A percentile compares a stretch with the other conserved stretches of the same genome.
Evolutionary conservation across 495 filamentous ascomycete species (phyloP).

Genomic region (Parmelia sp.): DNA sequence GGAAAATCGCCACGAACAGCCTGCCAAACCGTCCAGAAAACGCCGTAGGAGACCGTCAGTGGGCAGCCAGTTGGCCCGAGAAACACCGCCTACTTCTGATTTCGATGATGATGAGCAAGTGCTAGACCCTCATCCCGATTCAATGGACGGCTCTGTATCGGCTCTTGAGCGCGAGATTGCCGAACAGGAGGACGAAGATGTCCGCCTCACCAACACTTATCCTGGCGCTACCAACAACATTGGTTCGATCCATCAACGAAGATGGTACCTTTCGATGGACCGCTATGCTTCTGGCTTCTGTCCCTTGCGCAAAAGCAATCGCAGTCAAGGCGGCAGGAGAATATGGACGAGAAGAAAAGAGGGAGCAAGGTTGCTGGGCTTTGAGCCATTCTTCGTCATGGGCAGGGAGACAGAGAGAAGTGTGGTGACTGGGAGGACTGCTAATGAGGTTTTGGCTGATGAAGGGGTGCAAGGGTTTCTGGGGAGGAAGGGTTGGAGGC

Average conservation of each 20-base stretch:
- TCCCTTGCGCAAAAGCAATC: conserved; percentile 25
- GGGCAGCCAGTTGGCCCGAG: not conserved
- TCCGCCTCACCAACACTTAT: conserved; percentile 59
- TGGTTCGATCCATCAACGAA: conserved; percentile 56
- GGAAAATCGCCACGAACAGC: conserved; percentile 37
- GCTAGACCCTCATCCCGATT: not conserved
- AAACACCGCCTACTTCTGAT: conserved; percentile 9
- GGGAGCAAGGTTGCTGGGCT: conserved; percentile 30
- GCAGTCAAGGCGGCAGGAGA: conserved; percentile 24
- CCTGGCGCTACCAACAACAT: conserved; percentile 55
- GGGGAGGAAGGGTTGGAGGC: conserved; percentile 51
- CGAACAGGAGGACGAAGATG: conserved; percentile 41
- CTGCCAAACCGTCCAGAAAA: conserved; percentile 30
- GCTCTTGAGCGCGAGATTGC: conserved; percentile 36
- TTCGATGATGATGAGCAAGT: conserved; percentile 7
- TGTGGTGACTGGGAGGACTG: conserved; percentile 54
- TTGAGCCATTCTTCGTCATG: conserved; percentile 52
- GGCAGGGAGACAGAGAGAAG: conserved; percentile 54
- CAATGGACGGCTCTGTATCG: conserved; percentile 10
- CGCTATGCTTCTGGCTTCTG: conserved; percentile 48
- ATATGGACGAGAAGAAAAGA: conserved; percentile 27
- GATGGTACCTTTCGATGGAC: conserved; percentile 57
- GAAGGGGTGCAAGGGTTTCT: conserved; percentile 51
- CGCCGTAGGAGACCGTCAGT: conserved; percentile 28
- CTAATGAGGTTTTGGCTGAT: conserved; percentile 50